Evolutionary conservation across 1,284 basidiomycete genomes (phyloP), one percentile per base, ranked within the genome.

Genomic region (Sanguinoderma infundibulare): DNA sequence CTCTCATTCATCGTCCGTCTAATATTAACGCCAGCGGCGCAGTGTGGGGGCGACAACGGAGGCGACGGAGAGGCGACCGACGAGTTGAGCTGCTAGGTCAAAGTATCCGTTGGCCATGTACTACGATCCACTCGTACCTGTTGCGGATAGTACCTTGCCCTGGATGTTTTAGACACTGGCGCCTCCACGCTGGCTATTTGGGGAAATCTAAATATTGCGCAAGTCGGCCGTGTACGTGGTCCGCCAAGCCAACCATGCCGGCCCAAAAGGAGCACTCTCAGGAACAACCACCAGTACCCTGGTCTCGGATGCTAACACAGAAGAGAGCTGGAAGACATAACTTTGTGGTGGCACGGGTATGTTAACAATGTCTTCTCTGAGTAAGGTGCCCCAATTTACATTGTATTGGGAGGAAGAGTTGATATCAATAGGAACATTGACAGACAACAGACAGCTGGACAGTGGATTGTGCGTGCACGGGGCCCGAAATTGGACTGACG

Each of bases 181-280:
- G 14, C 34, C 30, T 28, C 30, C n/a, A 26, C 28, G 28, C 12
- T 17, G 24, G 32, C 10, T 49, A 49, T 49, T 49, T 30, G 12
- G 28, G 46, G 30, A 30, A n/a, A 32, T 49, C 46, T 49, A 20
- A 28, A 35, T 53, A 53, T 40, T 38, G 52, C 38, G 30, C 46
- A 17, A 32, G 24, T 30, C 15, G n/a, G n/a, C n/a, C n/a, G 47
- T 42, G 59, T 55, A 44, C 53, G 47, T 50, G 44, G 36, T 52
- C 54, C 55, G 32, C 55, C 26, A 59, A 64, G 59, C 24, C 26
- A 38, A 56, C 55, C 62, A 55, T 61, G 62, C 62, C 59, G 62
- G 51, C 52, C 56, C 57, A 50, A 39, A 53, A 15, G 39, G 38
- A 47, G 32, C 26, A 40, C n/a, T n/a, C 22, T 53, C 57, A 63